Evolutionary conservation across 768 basidiomycete species (phyloP).

Genomic region (Candolleomyces efflorescens): DNA sequence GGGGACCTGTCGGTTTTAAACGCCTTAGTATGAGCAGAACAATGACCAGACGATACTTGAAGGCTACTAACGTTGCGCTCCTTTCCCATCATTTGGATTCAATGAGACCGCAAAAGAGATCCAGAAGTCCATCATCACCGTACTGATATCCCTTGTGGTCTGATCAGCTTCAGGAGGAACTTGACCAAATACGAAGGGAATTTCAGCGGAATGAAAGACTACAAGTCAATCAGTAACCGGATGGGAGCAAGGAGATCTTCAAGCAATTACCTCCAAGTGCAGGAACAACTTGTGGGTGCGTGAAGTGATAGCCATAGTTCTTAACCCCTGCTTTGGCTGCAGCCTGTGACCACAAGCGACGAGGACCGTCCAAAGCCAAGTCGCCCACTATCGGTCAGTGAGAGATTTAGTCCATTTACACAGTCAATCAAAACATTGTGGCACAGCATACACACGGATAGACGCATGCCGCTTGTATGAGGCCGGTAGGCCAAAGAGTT

Average conservation of each 20-base stretch:
- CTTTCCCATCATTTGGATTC: conserved; percentile 35
- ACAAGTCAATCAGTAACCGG: no score
- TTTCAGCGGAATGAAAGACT: conserved; percentile 15
- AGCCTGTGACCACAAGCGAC: conserved; percentile 37
- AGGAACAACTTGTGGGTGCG: conserved; percentile 31
- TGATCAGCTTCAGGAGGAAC: conserved; percentile 18
- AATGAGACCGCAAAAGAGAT: conserved; percentile 35
- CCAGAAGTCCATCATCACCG: conserved; percentile 38
- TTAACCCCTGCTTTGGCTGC: conserved; percentile 33
- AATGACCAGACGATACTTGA: not conserved
- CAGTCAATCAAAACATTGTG: not conserved
- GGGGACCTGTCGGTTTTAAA: conserved; percentile 16
- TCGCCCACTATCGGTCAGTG: conserved; percentile 26
- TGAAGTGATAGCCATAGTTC: conserved; percentile 40
- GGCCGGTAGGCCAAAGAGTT: conserved; percentile 36
- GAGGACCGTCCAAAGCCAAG: conserved; percentile 32
- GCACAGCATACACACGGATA: not conserved
- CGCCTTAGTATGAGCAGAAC: not conserved
- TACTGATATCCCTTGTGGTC: conserved; percentile 20
- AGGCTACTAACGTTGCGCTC: conserved; percentile 24
- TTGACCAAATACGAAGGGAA: conserved; percentile 30
- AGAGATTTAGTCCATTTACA: not conserved
- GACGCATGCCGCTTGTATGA: conserved; percentile 26
- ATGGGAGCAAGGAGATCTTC: no score
- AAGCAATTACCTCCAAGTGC: conserved; percentile 24